phyloP scores from a whole-genome alignment of 495 filamentous ascomycete genomes.

The Podospora conica region DNA sequence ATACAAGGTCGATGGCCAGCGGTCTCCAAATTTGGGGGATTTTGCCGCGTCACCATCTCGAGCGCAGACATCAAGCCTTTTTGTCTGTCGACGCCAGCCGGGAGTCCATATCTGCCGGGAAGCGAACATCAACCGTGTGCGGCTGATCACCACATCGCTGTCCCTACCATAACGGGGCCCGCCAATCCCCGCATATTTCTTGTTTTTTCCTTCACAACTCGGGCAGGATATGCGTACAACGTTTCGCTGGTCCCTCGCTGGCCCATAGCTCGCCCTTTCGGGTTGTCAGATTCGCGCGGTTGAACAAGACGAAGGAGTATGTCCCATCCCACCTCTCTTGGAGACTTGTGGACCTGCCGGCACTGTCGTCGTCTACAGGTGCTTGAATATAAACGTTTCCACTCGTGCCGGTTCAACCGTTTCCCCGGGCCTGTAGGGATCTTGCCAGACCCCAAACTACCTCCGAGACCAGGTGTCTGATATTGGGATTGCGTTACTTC shows the following conservation, averaged over 20 bases:
- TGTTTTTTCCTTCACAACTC: neutral
- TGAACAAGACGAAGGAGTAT: neutral
- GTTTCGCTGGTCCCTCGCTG: neutral
- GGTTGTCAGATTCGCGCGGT: neutral
- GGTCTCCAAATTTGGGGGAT: constrained; percentile 20
- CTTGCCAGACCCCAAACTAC: neutral
- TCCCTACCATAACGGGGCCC: neutral
- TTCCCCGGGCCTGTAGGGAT: constrained; percentile 3
- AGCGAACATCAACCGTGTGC: constrained; percentile 22
- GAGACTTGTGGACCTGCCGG: neutral
- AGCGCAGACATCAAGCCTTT: constrained; percentile 21
- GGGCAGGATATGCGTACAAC: neutral
- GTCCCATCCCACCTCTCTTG: neutral
- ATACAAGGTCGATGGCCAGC: constrained; percentile 16
- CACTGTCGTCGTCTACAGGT: neutral
- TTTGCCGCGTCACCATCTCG: constrained; percentile 18
- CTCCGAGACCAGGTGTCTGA: neutral
- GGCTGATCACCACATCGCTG: constrained; percentile 18
- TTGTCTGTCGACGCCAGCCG: neutral
- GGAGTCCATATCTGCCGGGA: constrained; percentile 29
- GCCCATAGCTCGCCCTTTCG: neutral
- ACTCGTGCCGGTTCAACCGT: neutral
- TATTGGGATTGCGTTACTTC: constrained; percentile 19
- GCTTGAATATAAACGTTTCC: neutral
- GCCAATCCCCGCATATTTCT: neutral